Evolutionary conservation across 495 filamentous ascomycete species (phyloP).

Genomic region (Parachaetomium inaequale): DNA sequence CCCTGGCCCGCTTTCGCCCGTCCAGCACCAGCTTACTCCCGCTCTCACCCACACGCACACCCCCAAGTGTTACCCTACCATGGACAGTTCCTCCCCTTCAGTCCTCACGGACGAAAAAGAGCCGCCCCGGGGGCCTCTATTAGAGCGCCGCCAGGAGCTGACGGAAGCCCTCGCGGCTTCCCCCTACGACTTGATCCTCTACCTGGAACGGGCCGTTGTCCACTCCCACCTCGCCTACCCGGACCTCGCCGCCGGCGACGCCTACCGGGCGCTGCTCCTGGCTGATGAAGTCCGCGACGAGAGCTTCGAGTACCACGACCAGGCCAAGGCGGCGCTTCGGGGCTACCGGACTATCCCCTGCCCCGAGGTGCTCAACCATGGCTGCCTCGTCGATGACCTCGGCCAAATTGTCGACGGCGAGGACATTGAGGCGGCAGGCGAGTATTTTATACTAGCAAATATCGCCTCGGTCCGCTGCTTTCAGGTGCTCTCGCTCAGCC

Average conservation of each 20-base stretch:
- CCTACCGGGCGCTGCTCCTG: constrained; percentile 82
- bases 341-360: constrained; percentile 29
- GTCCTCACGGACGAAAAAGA: constrained; percentile 32
- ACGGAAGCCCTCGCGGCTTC: constrained; percentile 47
- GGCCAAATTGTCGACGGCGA: constrained; percentile 37
- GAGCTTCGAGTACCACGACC: constrained; percentile 61
- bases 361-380: constrained; percentile 41
- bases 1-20: background rate
- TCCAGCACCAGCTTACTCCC: background rate
- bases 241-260: constrained; percentile 85
- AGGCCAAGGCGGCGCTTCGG: constrained; percentile 44
- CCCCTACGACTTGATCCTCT: constrained; percentile 76
- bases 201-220: constrained; percentile 65
- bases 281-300: constrained; percentile 75
- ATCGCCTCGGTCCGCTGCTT: constrained; percentile 51
- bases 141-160: constrained; percentile 44
- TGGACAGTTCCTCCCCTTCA: constrained; percentile 39
- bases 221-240: constrained; percentile 78
- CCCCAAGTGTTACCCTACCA: constrained; percentile 8
- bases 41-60: background rate
- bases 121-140: constrained; percentile 37
- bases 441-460: constrained; percentile 36
- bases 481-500: constrained; percentile 55
- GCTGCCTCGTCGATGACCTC: constrained; percentile 37
- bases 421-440: constrained; percentile 25